Evolutionary conservation across 208 protist genomes (phyloP).

Genomic region (Leishmania martiniquensis): DNA sequence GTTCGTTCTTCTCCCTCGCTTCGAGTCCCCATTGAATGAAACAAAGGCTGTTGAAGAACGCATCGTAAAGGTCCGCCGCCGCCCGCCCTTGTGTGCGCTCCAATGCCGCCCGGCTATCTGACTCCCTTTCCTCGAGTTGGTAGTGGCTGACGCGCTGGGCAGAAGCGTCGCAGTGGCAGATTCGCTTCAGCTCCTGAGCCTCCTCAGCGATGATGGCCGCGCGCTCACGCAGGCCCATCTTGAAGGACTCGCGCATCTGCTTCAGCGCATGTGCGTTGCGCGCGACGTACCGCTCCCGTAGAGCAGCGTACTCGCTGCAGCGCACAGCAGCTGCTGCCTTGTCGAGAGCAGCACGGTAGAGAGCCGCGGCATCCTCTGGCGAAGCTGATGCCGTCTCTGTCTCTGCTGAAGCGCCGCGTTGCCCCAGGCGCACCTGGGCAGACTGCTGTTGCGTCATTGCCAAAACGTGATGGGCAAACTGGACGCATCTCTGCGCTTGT

Average conservation of each 20-base stretch:
- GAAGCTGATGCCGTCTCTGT: background rate
- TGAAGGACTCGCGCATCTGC: conserved; percentile 3
- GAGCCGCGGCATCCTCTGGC: background rate
- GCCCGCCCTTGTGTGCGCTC: background rate
- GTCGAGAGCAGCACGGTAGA: conserved; percentile 17
- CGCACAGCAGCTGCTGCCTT: conserved; percentile 8
- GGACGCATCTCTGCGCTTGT: background rate
- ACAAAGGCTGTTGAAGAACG: background rate
- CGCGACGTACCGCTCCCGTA: conserved; percentile 24
- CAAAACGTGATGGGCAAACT: conserved; percentile 1
- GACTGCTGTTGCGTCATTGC: background rate
- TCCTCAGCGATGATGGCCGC: conserved; percentile 23
- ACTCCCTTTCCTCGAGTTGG: background rate
- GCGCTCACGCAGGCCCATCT: conserved; percentile 6
- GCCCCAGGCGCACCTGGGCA: background rate
- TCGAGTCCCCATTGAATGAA: background rate
- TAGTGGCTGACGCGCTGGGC: conserved; percentile 9
- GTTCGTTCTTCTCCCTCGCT: background rate
- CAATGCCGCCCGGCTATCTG: background rate
- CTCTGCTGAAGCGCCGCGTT: background rate
- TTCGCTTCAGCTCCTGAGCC: background rate
- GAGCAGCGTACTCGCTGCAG: conserved; percentile 25
- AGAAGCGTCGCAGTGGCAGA: conserved; percentile 3
- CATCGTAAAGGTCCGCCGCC: background rate
- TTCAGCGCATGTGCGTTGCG: conserved; percentile 8